Base-by-base conservation (phyloP, 148 eudicot genomes). In the Arbutus unedo region DNA sequence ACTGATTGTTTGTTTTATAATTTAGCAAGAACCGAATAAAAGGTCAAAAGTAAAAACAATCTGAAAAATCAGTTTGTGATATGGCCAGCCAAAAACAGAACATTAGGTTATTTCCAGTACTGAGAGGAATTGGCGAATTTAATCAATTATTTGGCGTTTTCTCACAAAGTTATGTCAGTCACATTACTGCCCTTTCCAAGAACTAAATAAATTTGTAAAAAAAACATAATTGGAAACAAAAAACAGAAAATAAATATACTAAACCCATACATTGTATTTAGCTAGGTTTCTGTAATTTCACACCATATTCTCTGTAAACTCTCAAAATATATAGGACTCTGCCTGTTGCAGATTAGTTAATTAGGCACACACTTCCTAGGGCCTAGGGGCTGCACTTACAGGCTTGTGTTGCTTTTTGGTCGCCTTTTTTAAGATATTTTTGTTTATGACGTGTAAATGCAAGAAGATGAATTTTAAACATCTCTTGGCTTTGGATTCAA, bases 321-420 rank as follows among this genome's bases (percentile, higher is more conserved):
- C 38, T 31, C 38, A 1, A 31, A 31, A 2, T 53, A 8, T 21
- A 8, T 21, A 21, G 2, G 68, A 62, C 68, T 66, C 25, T 31
- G 38, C 15, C 10, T 66, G 15, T 25, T 66, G 41, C 38, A 62
- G 68, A 62, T 38, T 9, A 64, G 25, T 60, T 60, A 60, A 8
- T 10, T 66, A 11, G 71, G 71, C 71, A 66, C 16, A 66, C 71
- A 66, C 71, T 25, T 64, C 71, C 16, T 66, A 66, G 71, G 25
- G 38, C 38, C 38, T 31, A 0, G 38, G 0, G 38, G 38, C 38
- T 31, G 38, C 38, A 31, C 38, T 31, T 31, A 31, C 38, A 31
- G 38, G 38, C 38, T 31, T 31, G 38, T 31, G 38, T 31, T 31
- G 38, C 38, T 1, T 31, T 31, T 31, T 66, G 71, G 71, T 66